A percentile compares a stretch with the other conserved stretches of the same genome.
These are phyloP conservation scores for Penicillium tannophilum DNA, from an alignment of 495 filamentous ascomycete species.

Conservation along the genomic window DNA sequence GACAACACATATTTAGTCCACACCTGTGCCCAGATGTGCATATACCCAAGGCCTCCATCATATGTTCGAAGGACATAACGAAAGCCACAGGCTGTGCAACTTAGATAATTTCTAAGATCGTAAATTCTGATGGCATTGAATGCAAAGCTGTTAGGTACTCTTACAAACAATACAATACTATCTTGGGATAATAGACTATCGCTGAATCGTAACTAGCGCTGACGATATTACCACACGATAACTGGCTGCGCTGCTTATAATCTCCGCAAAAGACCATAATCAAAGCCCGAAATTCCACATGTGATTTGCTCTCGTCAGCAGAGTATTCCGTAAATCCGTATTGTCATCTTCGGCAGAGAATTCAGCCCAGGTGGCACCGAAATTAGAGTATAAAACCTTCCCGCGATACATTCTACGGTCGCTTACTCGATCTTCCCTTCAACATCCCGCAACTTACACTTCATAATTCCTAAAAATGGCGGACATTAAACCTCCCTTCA, in stretches of 20 bases:
- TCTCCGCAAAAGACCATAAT: not conserved
- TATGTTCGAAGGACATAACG: too few relatives aligned
- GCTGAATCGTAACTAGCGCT: too few relatives aligned
- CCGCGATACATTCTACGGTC: not conserved
- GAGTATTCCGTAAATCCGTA: not conserved
- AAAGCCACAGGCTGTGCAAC: too few relatives aligned
- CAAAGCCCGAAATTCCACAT: not conserved
- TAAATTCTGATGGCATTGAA: too few relatives aligned
- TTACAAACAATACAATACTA: too few relatives aligned
- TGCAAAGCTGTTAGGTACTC: too few relatives aligned
- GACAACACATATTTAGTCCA: too few relatives aligned
- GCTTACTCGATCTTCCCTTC: not conserved
- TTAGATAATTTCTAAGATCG: too few relatives aligned
- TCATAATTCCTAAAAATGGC: conserved; percentile 42
- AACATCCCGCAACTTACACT: not conserved
- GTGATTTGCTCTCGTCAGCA: not conserved
- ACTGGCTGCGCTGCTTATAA: not conserved
- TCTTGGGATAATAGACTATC: too few relatives aligned
- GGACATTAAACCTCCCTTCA: conserved; percentile 75
- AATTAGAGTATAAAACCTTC: not conserved
- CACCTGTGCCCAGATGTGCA: too few relatives aligned
- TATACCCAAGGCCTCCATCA: too few relatives aligned
- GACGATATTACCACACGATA: not conserved
- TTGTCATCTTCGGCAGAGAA: not conserved
- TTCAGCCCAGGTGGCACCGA: not conserved